Evolutionary conservation across 139 green algal species (phyloP), one percentile per base, ranked within the genome.

Genomic region (Micractinium sp.): DNA sequence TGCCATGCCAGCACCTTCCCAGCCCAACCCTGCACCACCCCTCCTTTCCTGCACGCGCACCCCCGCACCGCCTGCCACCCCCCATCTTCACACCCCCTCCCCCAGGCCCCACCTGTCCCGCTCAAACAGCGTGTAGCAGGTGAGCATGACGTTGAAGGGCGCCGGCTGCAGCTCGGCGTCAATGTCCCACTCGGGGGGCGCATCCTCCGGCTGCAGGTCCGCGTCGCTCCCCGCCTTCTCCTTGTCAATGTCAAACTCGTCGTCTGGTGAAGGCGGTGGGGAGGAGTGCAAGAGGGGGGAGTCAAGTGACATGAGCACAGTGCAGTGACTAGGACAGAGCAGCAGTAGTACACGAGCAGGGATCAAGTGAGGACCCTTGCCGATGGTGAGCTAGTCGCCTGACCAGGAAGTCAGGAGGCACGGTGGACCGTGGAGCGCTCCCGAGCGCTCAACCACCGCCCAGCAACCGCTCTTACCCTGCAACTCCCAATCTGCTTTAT

Each of bases 51-150:
- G 16, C 20, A 36, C 74, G n/a, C 74, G 9, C 33, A 38, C 3
- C 67, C n/a, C 9, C 2, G 67, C 20, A 31, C 25, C 67, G 22
- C 25, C 67, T 75, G 47, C 47, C 47, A 56, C 47, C 47, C 47
- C 9, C 47, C 47, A 56, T 16, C 5, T 56, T 56, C 47, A 5
- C 47, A 56, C 47, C 47, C 47, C 47, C 47, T 16, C 47, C 47
- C 47, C 47, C 7, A 56, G n/a, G 47, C 29, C 69, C 23, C 86
- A 89, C 86, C 89, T 92, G 71, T 97, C 95, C 23, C 97, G 89
- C 93, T 99, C 97, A 90, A 98, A 99, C 81, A 98, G 89, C 18
- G 96, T 96, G 94, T 99, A 99, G 39, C 92, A 96, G 19, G 94
- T 97, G 82, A 99, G 94, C 93, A 98, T 90, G 38, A 99, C 94